Evolutionary conservation across 495 filamentous ascomycete genomes (phyloP), one percentile per base, ranked within the genome.

Genomic region (Penicillium pulvis): DNA sequence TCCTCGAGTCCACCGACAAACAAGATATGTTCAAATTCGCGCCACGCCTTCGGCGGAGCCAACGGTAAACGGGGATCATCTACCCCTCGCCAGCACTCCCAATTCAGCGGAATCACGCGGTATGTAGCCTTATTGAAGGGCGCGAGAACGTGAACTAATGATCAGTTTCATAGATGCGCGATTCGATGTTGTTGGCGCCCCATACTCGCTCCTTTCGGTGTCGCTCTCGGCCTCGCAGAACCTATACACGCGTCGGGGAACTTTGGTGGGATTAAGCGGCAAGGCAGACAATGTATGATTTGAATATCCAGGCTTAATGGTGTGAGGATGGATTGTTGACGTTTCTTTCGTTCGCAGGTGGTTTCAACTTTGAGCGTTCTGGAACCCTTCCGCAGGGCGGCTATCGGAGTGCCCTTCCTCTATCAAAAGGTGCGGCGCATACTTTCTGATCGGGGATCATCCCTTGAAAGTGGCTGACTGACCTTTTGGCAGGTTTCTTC

Each of bases 161-260:
- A 31, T 49, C 42, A 5, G 16, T 49, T 23, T 6, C 28, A 28
- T 58, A 96, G 94, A 97, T 86, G 94, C 93, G 19, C 86, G 85
- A 54, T 98, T 98, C 70, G 91, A 97, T 68, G 91, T 97, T 31
- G 75, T 98, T 60, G 94, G 92, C 49, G 80, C 90, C 20, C 90
- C 92, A 4, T 93, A 90, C 69, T 97, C 95, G 35, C 83, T 98
- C 46, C 89, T 98, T 64, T 96, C 92, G 23, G 91, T 97, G 56
- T 88, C 88, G 8, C 83, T 98, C 36, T 95, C 94, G 43, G 89
- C 94, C 24, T 97, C 94, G 30, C 93, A 97, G 62, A 87, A 91
- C 60, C 81, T 98, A 23, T 97, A 92, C 74, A 96, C 94, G 33
- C 85, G 93, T 44, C 86, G 90, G 55, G 94, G 94, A 33, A 97